A percentile compares a stretch with the other conserved stretches of the same genome.
Evolutionary conservation across 345 rosid genomes (phyloP).

Genomic region (Angophora floribunda): DNA sequence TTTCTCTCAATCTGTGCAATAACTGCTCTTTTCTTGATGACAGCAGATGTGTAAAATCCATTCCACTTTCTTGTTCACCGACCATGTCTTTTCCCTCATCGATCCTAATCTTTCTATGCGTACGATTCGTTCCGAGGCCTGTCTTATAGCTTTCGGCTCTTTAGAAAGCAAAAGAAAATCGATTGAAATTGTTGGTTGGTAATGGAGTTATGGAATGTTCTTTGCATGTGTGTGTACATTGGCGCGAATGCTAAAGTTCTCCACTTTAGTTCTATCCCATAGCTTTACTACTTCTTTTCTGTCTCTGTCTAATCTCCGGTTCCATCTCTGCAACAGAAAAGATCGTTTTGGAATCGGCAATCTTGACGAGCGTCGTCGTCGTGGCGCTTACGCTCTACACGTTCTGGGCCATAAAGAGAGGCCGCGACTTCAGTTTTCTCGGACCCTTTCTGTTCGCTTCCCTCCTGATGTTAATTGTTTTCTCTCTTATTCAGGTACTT

Average conservation of each 20-base stretch:
- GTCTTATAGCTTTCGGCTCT: too few species aligned
- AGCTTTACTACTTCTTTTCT: neutral
- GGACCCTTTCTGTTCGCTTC: conserved; percentile 59
- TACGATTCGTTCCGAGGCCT: too few species aligned
- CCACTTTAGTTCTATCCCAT: neutral
- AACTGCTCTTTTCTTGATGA: too few species aligned
- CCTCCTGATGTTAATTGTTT: conserved; percentile 29
- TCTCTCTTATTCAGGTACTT: conserved; percentile 21
- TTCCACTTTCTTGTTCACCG: too few species aligned
- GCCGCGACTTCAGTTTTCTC: conserved; percentile 54
- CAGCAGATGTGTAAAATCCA: too few species aligned
- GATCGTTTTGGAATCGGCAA: conserved; percentile 46
- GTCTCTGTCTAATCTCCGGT: neutral
- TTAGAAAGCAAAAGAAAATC: too few species aligned
- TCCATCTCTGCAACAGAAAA: conserved; percentile 22
- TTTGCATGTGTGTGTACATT: too few species aligned
- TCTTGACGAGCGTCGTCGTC: conserved; percentile 43
- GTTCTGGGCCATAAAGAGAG: conserved; percentile 64
- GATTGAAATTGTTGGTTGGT: too few species aligned
- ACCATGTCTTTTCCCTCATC: too few species aligned
- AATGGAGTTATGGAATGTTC: too few species aligned
- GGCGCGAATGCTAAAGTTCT: neutral
- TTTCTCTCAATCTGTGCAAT: too few species aligned
- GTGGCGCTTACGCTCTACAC: conserved; percentile 56
- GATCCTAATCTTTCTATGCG: too few species aligned